A percentile compares a stretch with the other conserved stretches of the same genome.
Conservation (phyloP, 257 asterid species). For the Eucommia ulmoides region DNA sequence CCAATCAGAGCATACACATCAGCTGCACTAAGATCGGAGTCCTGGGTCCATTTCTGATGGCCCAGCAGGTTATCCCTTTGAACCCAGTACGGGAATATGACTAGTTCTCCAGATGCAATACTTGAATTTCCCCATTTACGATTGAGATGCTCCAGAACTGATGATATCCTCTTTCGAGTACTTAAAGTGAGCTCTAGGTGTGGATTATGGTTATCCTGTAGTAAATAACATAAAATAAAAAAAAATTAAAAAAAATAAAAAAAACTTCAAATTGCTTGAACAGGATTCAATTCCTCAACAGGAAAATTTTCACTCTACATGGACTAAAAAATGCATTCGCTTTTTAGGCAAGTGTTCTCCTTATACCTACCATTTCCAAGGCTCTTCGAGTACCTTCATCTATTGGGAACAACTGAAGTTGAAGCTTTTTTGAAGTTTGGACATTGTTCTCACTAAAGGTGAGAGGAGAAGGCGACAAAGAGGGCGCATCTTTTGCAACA, state of each 20-base stretch:
- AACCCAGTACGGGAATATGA: slow-evolving; percentile 76
- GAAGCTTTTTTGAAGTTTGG: slow-evolving; percentile 55
- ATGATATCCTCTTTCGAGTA: slow-evolving; percentile 77
- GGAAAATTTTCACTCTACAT: no score
- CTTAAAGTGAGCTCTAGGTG: slow-evolving; percentile 86
- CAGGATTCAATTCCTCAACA: no score
- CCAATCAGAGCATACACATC: slow-evolving; percentile 68
- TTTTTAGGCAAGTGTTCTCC: slow-evolving; percentile 1
- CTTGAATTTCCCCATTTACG: slow-evolving; percentile 85
- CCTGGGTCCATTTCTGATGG: slow-evolving; percentile 77
- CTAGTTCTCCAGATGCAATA: slow-evolving; percentile 41
- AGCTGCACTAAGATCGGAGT: slow-evolving; percentile 71
- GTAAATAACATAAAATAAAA: slow-evolving; percentile 5
- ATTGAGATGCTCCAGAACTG: slow-evolving; percentile 80
- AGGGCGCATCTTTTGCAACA: slow-evolving; percentile 32
- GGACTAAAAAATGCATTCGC: no score
- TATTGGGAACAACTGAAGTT: slow-evolving; percentile 91
- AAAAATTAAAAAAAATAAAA: neutral
- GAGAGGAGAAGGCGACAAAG: slow-evolving; percentile 22
- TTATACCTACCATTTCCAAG: slow-evolving; percentile 64
- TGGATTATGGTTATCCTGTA: slow-evolving; percentile 82
- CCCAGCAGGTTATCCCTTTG: slow-evolving; percentile 46
- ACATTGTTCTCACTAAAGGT: slow-evolving; percentile 25
- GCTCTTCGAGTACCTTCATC: slow-evolving; percentile 77
- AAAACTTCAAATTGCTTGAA: no score